Percentiles rank a stretch among this genome's conserved stretches.
Evolutionary conservation across 352 stramenopile genomes (phyloP).

Genomic region (Phytophthora quininea): DNA sequence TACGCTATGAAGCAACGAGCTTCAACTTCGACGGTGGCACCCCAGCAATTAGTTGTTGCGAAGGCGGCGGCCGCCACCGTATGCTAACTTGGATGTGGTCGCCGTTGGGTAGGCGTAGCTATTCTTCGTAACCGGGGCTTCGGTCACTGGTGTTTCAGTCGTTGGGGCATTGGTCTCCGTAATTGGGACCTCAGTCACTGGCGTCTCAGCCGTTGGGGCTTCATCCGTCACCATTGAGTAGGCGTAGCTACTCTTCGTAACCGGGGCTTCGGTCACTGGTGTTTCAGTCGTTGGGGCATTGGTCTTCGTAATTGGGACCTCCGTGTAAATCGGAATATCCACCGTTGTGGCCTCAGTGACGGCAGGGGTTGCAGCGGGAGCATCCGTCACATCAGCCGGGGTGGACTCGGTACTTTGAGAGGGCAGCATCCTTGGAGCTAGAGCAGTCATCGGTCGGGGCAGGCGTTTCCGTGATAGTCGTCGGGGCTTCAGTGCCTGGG

Average conservation of each 20-base stretch:
- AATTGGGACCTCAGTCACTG: no score
- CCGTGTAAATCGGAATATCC: background rate
- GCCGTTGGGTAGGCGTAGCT: no score
- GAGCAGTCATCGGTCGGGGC: background rate
- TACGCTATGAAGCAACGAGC: constrained; percentile 16
- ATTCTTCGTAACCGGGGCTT: no score
- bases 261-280: background rate
- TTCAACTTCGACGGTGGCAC: background rate
- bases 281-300: background rate
- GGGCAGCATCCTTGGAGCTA: background rate
- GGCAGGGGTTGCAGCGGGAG: background rate
- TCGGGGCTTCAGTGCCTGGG: no score
- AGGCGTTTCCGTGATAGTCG: background rate
- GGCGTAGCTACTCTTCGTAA: background rate
- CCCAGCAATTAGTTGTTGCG: constrained; percentile 12
- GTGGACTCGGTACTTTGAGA: constrained; percentile 1
- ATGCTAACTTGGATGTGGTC: no score
- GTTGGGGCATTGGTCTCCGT: no score
- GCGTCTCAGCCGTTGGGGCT: background rate
- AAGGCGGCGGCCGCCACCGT: constrained; percentile 7
- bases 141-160: no score
- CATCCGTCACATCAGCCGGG: background rate
- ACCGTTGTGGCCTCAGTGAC: background rate
- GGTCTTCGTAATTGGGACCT: background rate
- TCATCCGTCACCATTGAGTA: constrained; percentile 1